Evolutionary conservation across 164 flowering plant genomes (phyloP), one percentile per base, ranked within the genome.

Genomic region (Vitis amurensis): DNA sequence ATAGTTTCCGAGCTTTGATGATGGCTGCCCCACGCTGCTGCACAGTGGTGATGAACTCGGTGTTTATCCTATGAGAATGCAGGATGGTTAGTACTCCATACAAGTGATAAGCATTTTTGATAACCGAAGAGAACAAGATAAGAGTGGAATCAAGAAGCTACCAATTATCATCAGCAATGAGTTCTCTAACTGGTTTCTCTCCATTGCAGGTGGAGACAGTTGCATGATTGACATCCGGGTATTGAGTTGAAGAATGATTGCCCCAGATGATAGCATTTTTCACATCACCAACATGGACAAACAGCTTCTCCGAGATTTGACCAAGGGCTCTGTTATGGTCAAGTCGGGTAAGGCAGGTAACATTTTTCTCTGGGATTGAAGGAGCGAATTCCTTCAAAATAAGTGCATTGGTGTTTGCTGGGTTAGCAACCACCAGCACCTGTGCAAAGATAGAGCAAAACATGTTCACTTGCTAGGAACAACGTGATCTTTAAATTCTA

Each of bases 181-280:
- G 87, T 69, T 89, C 87, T 64, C 79, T 74, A 27, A 83, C 91
- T 7, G 88, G 66, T 56, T 80, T 87, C 59, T 80, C 79, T 60
- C 92, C 88, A 11, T 23, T 23, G 50, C 50, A 30, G 19, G 89
- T 82, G 66, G 70, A 76, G 55, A 90, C 90, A 50, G 85, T 86
- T 47, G 97, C 97, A 78, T 92, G 97, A 70, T 87, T 88, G 61
- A 81, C 93, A 72, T 92, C 98, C 37, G 97, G 97, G 66, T 91
- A 94, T 68, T 92, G 97, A 69, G 93, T 87, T 29, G 98, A 94
- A 50, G 97, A 92, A 68, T 94, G 98, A 69, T 89, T 92, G 1
- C 98, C 97, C 98, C 97, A 94, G 61, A 94, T 88, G 68, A 91
- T 85, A 2, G 77, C 92, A 73, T 94, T 94, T 68, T 91, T 92